Evolutionary conservation across 805 yeast genomes (phyloP), one percentile per base, ranked within the genome.

Genomic region (Myxozyma monticola): DNA sequence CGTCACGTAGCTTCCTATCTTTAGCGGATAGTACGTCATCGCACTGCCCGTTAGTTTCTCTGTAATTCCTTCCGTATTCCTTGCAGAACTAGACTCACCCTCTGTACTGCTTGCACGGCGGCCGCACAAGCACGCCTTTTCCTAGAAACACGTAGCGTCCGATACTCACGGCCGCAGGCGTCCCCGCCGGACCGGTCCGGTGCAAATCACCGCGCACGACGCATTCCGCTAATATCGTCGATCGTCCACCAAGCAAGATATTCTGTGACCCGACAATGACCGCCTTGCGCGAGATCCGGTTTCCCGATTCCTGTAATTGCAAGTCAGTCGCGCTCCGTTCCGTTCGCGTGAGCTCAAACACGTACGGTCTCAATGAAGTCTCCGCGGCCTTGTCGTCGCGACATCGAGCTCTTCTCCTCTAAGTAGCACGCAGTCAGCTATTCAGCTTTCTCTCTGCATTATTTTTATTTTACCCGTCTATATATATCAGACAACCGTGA

Each of bases 241-340:
- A 53, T 28, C 61, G 59, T 18, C 76, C 75, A 22, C 71, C 71
- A 14, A 72, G 53, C 3, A 68, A 64, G 24, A 72, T 68, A 54
- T 57, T 60, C 36, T 64, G 64, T 0, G 73, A 58, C 14, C 74
- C 75, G 17, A 60, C 60, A 48, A 72, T 61, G 20, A 48, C 54
- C n/a, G 70, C 64, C 24, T 56, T 49, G 8, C 64, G 56, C 8
- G 71, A 66, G 9, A 70, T 68, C 29, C 66, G 57, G 50, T 70
- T 71, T 2, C 72, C 70, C 14, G 64, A 60, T 29, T 67, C 70
- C 49, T 52, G 29, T 30, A 20, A 10, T 8, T 14, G 17, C 15
- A 14, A 9, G 29, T 18, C 18, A 31, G 38, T 28, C 14, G n/a
- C n/a, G n/a, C n/a, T n/a, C n/a, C n/a, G n/a, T n/a, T n/a, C n/a